A percentile compares a stretch with the other conserved stretches of the same genome.
Conservation (phyloP, 2,329 filamentous ascomycete species). For the Xylariaceae sp. region DNA sequence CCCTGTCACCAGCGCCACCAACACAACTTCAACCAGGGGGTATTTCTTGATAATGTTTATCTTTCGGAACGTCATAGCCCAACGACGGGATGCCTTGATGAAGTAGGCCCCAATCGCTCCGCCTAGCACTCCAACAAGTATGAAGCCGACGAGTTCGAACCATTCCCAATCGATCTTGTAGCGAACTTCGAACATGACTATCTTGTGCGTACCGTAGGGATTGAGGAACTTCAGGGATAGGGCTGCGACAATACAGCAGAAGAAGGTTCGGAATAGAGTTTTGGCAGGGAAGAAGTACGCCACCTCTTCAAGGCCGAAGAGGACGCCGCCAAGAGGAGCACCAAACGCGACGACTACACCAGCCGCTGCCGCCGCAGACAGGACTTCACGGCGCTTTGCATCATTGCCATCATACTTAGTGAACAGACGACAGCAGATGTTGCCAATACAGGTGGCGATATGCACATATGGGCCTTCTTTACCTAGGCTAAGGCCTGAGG, state of each 20-base stretch:
- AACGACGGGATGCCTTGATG: constrained; percentile 89
- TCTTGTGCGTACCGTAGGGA: constrained; percentile 92
- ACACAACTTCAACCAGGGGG: constrained; percentile 79
- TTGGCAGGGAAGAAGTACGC: constrained; percentile 97
- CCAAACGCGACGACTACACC: constrained; percentile 94
- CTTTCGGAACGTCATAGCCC: constrained; percentile 85
- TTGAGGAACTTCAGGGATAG: constrained; percentile 92
- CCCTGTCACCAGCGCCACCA: constrained; percentile 83
- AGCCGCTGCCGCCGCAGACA: constrained; percentile 88
- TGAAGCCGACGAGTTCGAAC: constrained; percentile 83
- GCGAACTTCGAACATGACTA: constrained; percentile 92
- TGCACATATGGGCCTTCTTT: constrained; percentile 98
- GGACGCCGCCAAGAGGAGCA: constrained; percentile 77
- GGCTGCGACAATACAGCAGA: constrained; percentile 92
- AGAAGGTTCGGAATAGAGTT: constrained; percentile 94
- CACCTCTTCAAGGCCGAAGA: constrained; percentile 94
- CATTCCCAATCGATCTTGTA: constrained; percentile 90
- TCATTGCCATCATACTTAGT: constrained; percentile 92
- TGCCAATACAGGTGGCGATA: constrained; percentile 90
- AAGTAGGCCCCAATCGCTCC: constrained; percentile 85
- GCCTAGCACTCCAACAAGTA: constrained; percentile 80
- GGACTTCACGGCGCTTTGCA: constrained; percentile 84
- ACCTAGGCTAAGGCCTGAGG: constrained; percentile 87
- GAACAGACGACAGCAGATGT: constrained; percentile 92
- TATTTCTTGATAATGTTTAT: constrained; percentile 75